Percentiles rank a stretch among this genome's conserved stretches.
Conservation (phyloP, 768 basidiomycete species). For the Mycena sanguinolenta region DNA sequence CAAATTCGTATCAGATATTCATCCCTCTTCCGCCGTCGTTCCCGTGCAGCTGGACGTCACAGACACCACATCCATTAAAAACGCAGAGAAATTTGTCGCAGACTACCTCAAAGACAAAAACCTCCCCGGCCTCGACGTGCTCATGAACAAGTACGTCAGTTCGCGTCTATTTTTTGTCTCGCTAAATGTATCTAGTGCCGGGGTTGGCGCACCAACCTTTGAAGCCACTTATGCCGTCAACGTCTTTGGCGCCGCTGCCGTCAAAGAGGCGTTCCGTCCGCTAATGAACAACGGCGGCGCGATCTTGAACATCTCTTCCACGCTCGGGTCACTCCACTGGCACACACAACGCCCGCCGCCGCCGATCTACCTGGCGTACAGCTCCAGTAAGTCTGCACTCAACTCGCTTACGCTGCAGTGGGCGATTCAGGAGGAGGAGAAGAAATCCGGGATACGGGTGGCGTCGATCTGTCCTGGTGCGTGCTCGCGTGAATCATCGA, state of each 20-base stretch:
- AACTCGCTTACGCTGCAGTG: constrained; percentile 29
- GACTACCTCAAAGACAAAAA: not conserved
- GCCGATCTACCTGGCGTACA: constrained; percentile 12
- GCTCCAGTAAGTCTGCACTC: constrained; percentile 27
- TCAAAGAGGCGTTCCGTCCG: constrained; percentile 23
- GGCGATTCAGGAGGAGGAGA: constrained; percentile 27
- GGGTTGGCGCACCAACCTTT: not conserved
- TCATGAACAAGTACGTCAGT: constrained; percentile 33
- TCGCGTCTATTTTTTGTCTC: no score
- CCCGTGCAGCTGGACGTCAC: constrained; percentile 35
- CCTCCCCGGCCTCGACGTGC: constrained; percentile 16
- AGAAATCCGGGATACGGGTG: constrained; percentile 12
- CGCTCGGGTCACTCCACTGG: constrained; percentile 3
- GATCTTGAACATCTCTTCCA: constrained; percentile 30
- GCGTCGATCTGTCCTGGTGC: constrained; percentile 6
- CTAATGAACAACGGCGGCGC: constrained; percentile 19
- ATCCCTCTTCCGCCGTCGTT: constrained; percentile 21
- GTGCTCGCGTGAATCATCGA: no score
- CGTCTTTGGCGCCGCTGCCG: constrained; percentile 25
- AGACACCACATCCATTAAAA: constrained; percentile 22
- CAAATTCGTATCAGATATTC: constrained; percentile 15
- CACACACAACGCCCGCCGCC: constrained; percentile 3
- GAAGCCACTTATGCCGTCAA: constrained; percentile 11
- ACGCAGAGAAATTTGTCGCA: constrained; percentile 7
- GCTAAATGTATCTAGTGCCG: constrained; percentile 5